A percentile compares a stretch with the other conserved stretches of the same genome.
Conservation (phyloP, 345 rosid species). For the Hibiscus mutabilis region DNA sequence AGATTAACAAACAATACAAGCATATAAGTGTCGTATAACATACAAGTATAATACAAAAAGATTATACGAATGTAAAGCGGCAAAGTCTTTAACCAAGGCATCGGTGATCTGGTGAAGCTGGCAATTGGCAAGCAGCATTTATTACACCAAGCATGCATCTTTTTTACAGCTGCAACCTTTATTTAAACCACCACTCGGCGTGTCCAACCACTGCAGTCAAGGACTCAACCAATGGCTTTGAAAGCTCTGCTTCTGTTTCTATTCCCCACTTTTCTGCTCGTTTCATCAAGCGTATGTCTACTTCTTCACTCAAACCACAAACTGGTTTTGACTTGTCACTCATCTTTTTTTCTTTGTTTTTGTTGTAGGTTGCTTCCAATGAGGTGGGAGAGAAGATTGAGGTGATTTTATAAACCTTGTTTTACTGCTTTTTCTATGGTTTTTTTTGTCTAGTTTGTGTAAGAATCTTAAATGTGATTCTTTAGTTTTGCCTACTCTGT, state of each 20-base stretch:
- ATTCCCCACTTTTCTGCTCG: conserved; percentile 26
- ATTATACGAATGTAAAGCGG: too few species aligned
- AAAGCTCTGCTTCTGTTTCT: conserved; percentile 18
- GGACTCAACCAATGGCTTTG: conserved; percentile 27
- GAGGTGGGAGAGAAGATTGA: conserved; percentile 3
- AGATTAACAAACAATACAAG: too few species aligned
- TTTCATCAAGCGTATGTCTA: conserved; percentile 25
- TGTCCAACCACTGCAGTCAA: neutral
- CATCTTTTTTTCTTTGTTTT: too few species aligned
- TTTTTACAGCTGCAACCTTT: neutral
- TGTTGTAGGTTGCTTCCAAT: neutral
- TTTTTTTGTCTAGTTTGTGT: neutral
- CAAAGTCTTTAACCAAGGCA: neutral
- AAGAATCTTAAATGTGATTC: neutral
- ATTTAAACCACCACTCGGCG: neutral
- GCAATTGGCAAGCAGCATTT: conserved; percentile 8
- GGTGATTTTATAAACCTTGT: neutral
- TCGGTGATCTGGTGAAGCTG: conserved; percentile 6
- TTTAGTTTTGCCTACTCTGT: neutral
- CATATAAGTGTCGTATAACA: too few species aligned
- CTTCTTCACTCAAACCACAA: neutral
- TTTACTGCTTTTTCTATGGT: neutral
- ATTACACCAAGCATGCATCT: neutral
- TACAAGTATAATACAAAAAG: too few species aligned
- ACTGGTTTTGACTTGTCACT: neutral